Conservation (phyloP, 306 rosid genomes). For the Rosa rugosa region DNA sequence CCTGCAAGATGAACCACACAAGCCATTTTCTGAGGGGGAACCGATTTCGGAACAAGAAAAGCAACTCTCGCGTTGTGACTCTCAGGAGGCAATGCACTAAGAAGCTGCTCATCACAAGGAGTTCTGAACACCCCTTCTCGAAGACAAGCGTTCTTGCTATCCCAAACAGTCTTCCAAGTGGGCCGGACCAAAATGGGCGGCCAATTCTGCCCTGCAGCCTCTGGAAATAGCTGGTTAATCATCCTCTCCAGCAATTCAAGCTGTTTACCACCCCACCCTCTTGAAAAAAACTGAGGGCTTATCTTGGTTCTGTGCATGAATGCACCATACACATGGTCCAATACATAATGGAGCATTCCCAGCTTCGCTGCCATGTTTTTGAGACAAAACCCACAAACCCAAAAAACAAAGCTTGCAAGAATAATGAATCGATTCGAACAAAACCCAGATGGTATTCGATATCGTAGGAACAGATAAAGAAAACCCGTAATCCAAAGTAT, state of each 20-base stretch:
- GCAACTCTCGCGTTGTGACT: slow-evolving; percentile 88
- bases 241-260: slow-evolving; percentile 80
- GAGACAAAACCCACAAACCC: slow-evolving; percentile 1
- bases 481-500: background rate
- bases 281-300: slow-evolving; percentile 77
- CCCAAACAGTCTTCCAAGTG: slow-evolving; percentile 83
- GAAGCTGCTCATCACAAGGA: slow-evolving; percentile 77
- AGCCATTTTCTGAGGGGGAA: slow-evolving; percentile 68
- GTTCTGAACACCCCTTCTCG: slow-evolving; percentile 89
- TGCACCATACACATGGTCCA: slow-evolving; percentile 91
- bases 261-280: slow-evolving; percentile 92
- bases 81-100: slow-evolving; percentile 92
- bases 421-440: background rate
- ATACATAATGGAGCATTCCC: slow-evolving; percentile 84
- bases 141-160: slow-evolving; percentile 61
- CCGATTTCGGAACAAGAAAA: slow-evolving; percentile 68
- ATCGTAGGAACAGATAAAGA: background rate
- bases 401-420: background rate
- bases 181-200: slow-evolving; percentile 70
- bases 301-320: slow-evolving; percentile 84
- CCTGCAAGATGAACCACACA: slow-evolving; percentile 98
- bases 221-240: slow-evolving; percentile 77
- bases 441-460: slow-evolving; percentile 9
- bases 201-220: slow-evolving; percentile 57
- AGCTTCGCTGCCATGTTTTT: slow-evolving; percentile 71